phyloP scores from a whole-genome alignment of 1,284 basidiomycete species.

The Mycena sp. region DNA sequence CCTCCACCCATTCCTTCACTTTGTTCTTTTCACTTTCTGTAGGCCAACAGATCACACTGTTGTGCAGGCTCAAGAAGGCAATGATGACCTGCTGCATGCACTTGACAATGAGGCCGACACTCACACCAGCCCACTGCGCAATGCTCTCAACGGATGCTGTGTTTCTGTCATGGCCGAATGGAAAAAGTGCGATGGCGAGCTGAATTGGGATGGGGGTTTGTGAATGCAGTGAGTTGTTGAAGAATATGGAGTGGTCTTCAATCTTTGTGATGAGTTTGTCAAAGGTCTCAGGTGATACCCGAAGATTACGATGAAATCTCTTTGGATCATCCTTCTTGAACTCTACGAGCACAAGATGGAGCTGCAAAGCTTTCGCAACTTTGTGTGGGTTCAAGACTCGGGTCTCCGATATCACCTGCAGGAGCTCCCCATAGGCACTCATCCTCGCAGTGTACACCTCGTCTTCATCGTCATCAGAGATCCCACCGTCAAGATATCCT shows the following conservation, averaged over 20 bases:
- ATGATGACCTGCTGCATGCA: conserved; percentile 32
- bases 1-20: conserved; percentile 43
- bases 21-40: conserved; percentile 27
- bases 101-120: conserved; percentile 40
- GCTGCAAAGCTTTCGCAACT: background rate
- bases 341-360: background rate
- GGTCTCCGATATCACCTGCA: background rate
- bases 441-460: background rate
- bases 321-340: conserved; percentile 12
- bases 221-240: conserved; percentile 8
- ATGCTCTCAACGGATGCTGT: conserved; percentile 36
- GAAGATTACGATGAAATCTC: conserved; percentile 33
- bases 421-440: background rate
- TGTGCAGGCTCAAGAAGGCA: conserved; percentile 12
- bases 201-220: conserved; percentile 41
- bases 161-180: conserved; percentile 47
- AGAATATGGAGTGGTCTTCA: conserved; percentile 32
- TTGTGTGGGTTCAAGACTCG: background rate
- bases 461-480: background rate
- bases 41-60: conserved; percentile 6
- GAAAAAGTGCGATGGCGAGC: conserved; percentile 43
- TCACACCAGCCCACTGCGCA: conserved; percentile 39
- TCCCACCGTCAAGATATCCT: background rate
- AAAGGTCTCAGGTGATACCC: conserved; percentile 36
- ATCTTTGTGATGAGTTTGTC: conserved; percentile 34